Evolutionary conservation across 2,329 filamentous ascomycete species (phyloP).

Genomic region (Lanzia echinophila): DNA sequence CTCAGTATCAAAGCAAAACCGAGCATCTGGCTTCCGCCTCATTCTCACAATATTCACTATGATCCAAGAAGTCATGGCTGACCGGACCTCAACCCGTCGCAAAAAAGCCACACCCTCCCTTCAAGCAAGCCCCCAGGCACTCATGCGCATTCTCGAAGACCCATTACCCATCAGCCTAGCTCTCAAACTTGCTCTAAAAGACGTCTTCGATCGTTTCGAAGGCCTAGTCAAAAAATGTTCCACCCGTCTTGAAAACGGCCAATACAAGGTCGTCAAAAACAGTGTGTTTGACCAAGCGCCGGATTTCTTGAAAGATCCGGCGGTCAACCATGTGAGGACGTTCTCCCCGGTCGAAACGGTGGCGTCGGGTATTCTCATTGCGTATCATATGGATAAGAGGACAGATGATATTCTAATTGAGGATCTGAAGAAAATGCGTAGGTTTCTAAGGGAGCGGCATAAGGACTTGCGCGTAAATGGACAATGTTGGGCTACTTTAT

Average conservation of each 20-base stretch:
- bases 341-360: constrained; percentile 33
- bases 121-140: constrained; percentile 26
- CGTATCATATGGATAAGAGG: constrained; percentile 26
- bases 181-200: constrained; percentile 26
- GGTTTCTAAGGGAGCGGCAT: constrained; percentile 26
- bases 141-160: constrained; percentile 29
- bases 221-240: constrained; percentile 28
- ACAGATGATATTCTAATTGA: constrained; percentile 27
- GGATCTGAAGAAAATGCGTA: constrained; percentile 30
- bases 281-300: constrained; percentile 28
- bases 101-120: constrained; percentile 21
- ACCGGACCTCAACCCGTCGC: constrained; percentile 5
- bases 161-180: constrained; percentile 22
- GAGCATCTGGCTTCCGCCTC: constrained; percentile 31
- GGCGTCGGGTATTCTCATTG: constrained; percentile 29
- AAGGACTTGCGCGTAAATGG: constrained; percentile 32
- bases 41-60: constrained; percentile 33
- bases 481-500: constrained; percentile 29
- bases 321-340: constrained; percentile 27
- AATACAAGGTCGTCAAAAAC: constrained; percentile 22
- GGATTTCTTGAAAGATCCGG: constrained; percentile 20
- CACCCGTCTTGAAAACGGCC: constrained; percentile 17
- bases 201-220: constrained; percentile 30
- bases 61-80: constrained; percentile 27
- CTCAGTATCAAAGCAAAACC: constrained; percentile 30